These are phyloP conservation scores for Cercospora canescens DNA, from an alignment of 2,329 filamentous ascomycete genomes.

Conservation along the genomic window DNA sequence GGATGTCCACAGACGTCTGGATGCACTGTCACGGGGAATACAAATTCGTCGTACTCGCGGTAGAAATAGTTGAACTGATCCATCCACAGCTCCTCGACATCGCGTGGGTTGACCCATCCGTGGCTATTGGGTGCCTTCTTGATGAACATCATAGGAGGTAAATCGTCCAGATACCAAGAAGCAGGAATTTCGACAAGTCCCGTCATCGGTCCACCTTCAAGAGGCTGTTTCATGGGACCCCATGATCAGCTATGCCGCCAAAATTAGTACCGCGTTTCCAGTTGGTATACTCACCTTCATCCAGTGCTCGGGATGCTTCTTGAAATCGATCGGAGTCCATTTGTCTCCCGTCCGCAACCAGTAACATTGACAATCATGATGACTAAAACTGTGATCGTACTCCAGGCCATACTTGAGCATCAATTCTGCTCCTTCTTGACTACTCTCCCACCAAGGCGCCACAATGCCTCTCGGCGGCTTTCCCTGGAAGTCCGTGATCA, in stretches of 20 bases:
- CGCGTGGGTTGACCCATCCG: slow-evolving; percentile 57
- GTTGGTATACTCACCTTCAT: slow-evolving; percentile 52
- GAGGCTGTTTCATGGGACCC: slow-evolving; percentile 42
- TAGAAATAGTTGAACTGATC: slow-evolving; percentile 75
- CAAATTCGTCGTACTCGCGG: slow-evolving; percentile 72
- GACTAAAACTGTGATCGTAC: slow-evolving; percentile 68
- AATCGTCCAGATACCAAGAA: slow-evolving; percentile 61
- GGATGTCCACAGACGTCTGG: slow-evolving; percentile 72
- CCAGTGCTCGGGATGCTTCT: slow-evolving; percentile 58
- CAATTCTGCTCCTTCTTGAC: slow-evolving; percentile 65
- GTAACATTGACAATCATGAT: slow-evolving; percentile 66
- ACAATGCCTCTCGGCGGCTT: slow-evolving; percentile 72
- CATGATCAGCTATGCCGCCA: background rate
- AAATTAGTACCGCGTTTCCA: background rate
- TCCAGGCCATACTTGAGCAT: slow-evolving; percentile 67
- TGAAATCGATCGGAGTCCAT: slow-evolving; percentile 70
- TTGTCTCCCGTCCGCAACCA: slow-evolving; percentile 63
- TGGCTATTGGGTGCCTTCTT: slow-evolving; percentile 66
- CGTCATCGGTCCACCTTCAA: slow-evolving; percentile 59
- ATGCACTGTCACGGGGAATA: slow-evolving; percentile 77
- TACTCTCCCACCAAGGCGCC: slow-evolving; percentile 75
- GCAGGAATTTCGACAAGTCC: slow-evolving; percentile 68
- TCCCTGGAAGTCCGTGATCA: slow-evolving; percentile 67
- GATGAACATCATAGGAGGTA: slow-evolving; percentile 71
- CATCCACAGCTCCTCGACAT: slow-evolving; percentile 65